Percentiles rank a stretch among this genome's conserved stretches.
These are phyloP conservation scores for Rhodotorula sp. DNA, from an alignment of 1,284 basidiomycete genomes.

Conservation along the genomic window DNA sequence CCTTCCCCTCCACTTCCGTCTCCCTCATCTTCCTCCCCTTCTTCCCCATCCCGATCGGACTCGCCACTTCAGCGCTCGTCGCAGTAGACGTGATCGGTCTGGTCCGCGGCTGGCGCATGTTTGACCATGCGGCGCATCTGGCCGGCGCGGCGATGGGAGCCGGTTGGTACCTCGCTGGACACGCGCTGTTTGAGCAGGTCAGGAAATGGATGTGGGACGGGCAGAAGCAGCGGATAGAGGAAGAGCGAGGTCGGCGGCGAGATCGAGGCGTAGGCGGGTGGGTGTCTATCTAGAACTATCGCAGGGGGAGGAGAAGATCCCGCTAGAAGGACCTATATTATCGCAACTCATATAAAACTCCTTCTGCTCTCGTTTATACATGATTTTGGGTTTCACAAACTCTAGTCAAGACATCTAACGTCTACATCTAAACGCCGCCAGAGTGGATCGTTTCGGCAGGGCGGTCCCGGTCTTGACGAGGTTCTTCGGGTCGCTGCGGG, in stretches of 20 bases:
- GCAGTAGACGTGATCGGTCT: conserved; percentile 40
- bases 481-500: conserved; percentile 19
- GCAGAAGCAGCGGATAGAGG: background rate
- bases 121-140: conserved; percentile 45
- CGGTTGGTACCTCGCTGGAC: conserved; percentile 17
- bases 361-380: background rate
- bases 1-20: conserved; percentile 41
- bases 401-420: background rate
- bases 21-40: conserved; percentile 45
- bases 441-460: conserved; percentile 8
- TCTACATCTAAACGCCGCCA: conserved; percentile 14
- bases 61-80: conserved; percentile 22
- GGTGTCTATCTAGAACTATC: background rate
- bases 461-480: conserved; percentile 8
- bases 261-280: background rate
- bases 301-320: background rate
- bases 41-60: conserved; percentile 42
- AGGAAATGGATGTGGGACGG: background rate
- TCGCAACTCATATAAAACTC: background rate
- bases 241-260: background rate
- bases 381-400: background rate
- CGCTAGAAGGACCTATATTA: background rate
- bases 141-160: conserved; percentile 37
- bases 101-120: conserved; percentile 41
- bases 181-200: conserved; percentile 27